Percentiles rank a stretch among this genome's conserved stretches.
phyloP scores from a whole-genome alignment of 371 early-diverging fungal genomes.

The Mucor indicus region DNA sequence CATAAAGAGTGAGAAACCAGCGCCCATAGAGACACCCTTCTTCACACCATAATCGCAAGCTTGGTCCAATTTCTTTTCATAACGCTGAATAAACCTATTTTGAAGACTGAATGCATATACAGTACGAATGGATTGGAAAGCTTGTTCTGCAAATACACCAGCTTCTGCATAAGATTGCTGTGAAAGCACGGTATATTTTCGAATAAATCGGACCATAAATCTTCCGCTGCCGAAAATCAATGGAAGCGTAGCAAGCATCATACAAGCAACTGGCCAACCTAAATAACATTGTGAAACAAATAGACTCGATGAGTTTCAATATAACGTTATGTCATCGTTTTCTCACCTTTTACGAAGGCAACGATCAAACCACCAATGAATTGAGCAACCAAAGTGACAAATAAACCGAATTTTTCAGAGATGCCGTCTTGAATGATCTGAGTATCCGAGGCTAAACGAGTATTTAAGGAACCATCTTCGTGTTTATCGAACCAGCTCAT shows the following conservation, averaged over 20 bases:
- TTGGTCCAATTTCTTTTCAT: conserved; percentile 48
- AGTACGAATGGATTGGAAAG: conserved; percentile 82
- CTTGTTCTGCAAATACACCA: conserved; percentile 56
- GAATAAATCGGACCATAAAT: conserved; percentile 70
- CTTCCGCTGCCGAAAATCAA: conserved; percentile 44
- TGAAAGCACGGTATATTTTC: conserved; percentile 36
- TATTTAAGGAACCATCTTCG: conserved; percentile 57
- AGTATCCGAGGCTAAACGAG: conserved; percentile 67
- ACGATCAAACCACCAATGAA: background rate
- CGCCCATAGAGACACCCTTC: conserved; percentile 47
- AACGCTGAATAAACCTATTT: conserved; percentile 62
- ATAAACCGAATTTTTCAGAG: conserved; percentile 71
- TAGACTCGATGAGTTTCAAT: too few species aligned
- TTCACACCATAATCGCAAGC: conserved; percentile 59
- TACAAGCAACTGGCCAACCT: conserved; percentile 71
- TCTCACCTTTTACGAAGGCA: conserved; percentile 61
- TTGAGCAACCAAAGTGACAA: conserved; percentile 52
- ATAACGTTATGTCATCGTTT: too few species aligned
- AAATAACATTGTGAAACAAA: too few species aligned
- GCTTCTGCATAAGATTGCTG: conserved; percentile 42
- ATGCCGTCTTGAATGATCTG: conserved; percentile 78
- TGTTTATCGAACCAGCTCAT: conserved; percentile 81
- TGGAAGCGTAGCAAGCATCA: conserved; percentile 72
- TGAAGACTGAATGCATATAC: conserved; percentile 83
- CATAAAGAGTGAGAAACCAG: conserved; percentile 61